Conservation (phyloP, 495 filamentous ascomycete genomes). For the Schizothecium vesticola region DNA sequence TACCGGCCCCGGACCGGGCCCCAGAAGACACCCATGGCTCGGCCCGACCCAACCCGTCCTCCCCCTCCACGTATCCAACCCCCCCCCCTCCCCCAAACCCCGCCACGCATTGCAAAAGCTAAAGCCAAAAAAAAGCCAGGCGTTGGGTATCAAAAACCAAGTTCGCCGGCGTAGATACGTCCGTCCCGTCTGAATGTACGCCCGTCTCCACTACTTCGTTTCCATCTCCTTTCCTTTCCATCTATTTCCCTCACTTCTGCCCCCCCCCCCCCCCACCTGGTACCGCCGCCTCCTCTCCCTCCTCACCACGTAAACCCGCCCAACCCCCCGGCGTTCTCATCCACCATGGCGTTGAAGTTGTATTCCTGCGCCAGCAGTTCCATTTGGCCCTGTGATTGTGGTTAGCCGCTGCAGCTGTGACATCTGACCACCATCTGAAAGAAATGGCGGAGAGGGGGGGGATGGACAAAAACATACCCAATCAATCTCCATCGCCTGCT, state of each 20-base stretch:
- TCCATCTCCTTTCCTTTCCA: too few species aligned
- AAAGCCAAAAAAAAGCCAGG: neutral
- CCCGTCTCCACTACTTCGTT: too few species aligned
- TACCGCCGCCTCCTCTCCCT: neutral
- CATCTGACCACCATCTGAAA: too few species aligned
- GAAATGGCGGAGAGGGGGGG: too few species aligned
- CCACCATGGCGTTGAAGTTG: constrained; percentile 1
- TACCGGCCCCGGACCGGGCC: too few species aligned
- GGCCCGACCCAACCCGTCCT: too few species aligned
- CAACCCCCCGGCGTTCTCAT: neutral
- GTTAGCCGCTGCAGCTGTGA: neutral
- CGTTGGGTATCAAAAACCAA: neutral
- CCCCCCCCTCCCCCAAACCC: too few species aligned
- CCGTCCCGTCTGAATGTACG: too few species aligned
- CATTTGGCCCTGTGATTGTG: neutral
- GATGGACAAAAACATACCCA: neutral
- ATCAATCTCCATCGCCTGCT: neutral
- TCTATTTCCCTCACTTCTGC: too few species aligned
- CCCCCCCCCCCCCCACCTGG: too few species aligned
- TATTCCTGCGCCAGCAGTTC: constrained; percentile 1
- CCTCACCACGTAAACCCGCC: neutral
- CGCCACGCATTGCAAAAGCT: neutral
- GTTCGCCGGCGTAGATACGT: neutral
- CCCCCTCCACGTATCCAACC: neutral
- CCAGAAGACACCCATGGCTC: neutral